These are phyloP conservation scores for Fraxinus xanthoxyloides DNA, from an alignment of 305 asterid species.

Conservation along the genomic window DNA sequence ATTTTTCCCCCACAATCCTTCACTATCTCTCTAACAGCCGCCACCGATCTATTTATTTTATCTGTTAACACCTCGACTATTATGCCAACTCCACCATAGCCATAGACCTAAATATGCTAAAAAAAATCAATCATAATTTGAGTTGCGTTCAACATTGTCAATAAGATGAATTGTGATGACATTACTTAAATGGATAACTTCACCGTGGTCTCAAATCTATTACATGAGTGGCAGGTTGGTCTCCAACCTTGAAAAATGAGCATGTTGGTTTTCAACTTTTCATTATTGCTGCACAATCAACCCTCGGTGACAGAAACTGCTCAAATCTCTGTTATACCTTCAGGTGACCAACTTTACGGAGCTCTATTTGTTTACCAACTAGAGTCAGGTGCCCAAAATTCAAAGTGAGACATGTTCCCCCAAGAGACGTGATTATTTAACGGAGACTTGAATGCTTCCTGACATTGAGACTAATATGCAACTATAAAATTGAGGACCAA, in stretches of 20 bases:
- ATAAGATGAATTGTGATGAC: slow-evolving; percentile 1
- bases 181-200: not conserved
- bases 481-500: not conserved
- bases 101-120: slow-evolving; percentile 58
- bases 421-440: not conserved
- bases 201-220: not conserved
- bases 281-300: not conserved
- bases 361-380: not conserved
- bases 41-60: slow-evolving; percentile 74
- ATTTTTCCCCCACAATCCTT: slow-evolving; percentile 84
- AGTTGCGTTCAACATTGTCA: not conserved
- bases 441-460: not conserved
- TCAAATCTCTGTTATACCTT: not conserved
- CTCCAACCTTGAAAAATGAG: not conserved
- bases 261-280: not conserved
- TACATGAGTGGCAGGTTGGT: not conserved
- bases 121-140: not conserved
- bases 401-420: not conserved
- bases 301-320: not conserved
- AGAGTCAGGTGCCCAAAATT: not conserved
- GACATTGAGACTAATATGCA: not conserved
- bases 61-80: slow-evolving; percentile 78
- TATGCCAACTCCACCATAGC: slow-evolving; percentile 91
- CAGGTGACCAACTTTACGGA: not conserved
- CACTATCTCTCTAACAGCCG: slow-evolving; percentile 62